Conservation (phyloP, 257 asterid genomes). For the Solanum piurae region DNA sequence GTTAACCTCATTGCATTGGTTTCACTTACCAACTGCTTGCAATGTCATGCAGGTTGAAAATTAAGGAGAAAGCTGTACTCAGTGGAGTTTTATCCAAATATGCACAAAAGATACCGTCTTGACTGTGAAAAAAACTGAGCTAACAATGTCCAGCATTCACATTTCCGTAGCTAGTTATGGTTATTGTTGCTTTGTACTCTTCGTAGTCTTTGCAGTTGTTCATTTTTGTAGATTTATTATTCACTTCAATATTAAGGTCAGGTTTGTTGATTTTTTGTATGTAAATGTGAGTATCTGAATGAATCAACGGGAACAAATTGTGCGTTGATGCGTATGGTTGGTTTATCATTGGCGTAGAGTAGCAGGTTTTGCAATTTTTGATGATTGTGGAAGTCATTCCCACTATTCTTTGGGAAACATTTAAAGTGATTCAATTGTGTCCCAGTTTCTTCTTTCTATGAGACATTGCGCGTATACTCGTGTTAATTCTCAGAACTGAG, state of each 20-base stretch:
- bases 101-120: conserved; percentile 21
- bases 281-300: not conserved
- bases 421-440: not conserved
- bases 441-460: not conserved
- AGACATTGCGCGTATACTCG: not conserved
- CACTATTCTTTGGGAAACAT: not conserved
- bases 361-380: not conserved
- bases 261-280: not conserved
- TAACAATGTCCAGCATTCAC: conserved; percentile 2
- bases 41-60: conserved; percentile 50
- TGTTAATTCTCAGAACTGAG: not conserved
- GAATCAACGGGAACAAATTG: not conserved
- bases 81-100: conserved; percentile 69
- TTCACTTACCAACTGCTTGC: not conserved
- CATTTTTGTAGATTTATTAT: not conserved
- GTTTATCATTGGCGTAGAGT: not conserved
- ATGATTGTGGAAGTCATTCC: not conserved
- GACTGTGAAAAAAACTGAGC: conserved; percentile 24
- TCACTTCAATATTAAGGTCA: not conserved
- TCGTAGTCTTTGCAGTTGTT: not conserved
- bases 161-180: not conserved
- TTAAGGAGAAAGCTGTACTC: conserved; percentile 58
- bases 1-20: not conserved
- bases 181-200: not conserved
- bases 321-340: not conserved